Conservation (phyloP, 495 filamentous ascomycete genomes). For the Neurospora sp. region DNA sequence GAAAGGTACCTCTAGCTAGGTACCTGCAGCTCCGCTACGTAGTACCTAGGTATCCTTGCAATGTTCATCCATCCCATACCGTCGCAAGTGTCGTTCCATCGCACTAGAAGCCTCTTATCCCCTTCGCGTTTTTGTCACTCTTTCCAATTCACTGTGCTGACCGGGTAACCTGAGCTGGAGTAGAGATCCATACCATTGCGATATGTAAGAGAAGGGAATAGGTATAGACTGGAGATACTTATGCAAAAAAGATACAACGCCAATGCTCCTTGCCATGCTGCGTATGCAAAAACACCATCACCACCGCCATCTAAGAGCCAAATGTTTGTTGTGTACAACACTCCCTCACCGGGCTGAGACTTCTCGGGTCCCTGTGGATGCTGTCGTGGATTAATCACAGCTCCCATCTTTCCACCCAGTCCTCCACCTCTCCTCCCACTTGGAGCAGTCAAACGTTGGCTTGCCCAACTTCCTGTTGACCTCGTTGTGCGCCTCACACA, state of each 20-base stretch:
- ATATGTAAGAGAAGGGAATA: background rate
- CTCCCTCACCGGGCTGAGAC: background rate
- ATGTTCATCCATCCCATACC: background rate
- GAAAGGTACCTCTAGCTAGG: background rate
- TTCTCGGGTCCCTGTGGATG: background rate
- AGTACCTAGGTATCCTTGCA: background rate
- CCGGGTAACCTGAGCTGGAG: background rate
- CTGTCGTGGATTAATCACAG: conserved; percentile 27
- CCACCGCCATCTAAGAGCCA: background rate
- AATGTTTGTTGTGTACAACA: background rate
- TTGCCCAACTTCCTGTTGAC: conserved; percentile 94
- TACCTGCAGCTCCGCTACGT: background rate
- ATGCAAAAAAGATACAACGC: background rate
- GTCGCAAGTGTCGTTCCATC: background rate
- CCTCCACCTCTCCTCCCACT: conserved; percentile 92
- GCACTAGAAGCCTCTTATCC: background rate
- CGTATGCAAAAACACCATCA: background rate
- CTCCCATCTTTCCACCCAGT: conserved; percentile 86
- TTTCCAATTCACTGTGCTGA: background rate
- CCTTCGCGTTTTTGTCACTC: background rate
- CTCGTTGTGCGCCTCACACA: conserved; percentile 96
- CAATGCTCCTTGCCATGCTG: background rate
- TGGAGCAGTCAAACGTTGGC: conserved; percentile 76
- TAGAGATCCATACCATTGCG: background rate
- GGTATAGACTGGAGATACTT: background rate